Percentiles rank a stretch among this genome's conserved stretches.
Evolutionary conservation across 2,329 filamentous ascomycete species (phyloP).

Genomic region (Basipetospora chlamydospora): DNA sequence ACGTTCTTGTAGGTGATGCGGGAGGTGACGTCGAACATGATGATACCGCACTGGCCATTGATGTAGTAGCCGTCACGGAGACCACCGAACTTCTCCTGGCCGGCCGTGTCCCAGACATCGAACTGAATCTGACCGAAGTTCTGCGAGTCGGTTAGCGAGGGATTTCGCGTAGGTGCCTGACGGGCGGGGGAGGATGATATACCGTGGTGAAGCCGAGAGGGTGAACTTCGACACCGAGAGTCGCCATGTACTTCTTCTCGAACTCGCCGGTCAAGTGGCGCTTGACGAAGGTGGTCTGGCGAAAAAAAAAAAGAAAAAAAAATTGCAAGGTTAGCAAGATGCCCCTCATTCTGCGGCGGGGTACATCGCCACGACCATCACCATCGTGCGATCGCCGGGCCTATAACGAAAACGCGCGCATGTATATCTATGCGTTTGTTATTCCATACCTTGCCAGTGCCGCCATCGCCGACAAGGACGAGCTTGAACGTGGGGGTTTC

Average conservation of each 20-base stretch:
- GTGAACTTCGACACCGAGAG: conserved; percentile 98
- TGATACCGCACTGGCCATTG: conserved; percentile 99
- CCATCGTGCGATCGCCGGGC: too few relatives aligned
- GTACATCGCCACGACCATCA: conserved; percentile 6
- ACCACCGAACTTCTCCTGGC: conserved; percentile 99
- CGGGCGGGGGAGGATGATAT: conserved; percentile 30
- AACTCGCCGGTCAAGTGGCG: conserved; percentile 99
- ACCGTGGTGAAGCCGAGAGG: conserved; percentile 95
- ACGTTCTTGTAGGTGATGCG: conserved; percentile 99
- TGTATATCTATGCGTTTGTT: too few relatives aligned
- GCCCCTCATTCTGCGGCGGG: conserved; percentile 6
- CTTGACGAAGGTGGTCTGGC: conserved; percentile 98
- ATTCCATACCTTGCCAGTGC: conserved; percentile 99
- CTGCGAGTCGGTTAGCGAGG: conserved; percentile 26
- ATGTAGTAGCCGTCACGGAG: conserved; percentile 99
- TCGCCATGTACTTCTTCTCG: conserved; percentile 99
- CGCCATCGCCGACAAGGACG: conserved; percentile 97
- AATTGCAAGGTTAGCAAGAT: conserved; percentile 6
- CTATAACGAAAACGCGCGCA: too few relatives aligned
- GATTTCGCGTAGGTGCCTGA: too few relatives aligned
- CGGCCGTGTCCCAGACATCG: conserved; percentile 98
- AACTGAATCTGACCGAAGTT: conserved; percentile 97
- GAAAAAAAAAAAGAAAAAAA: too few relatives aligned
- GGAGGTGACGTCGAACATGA: conserved; percentile 99
- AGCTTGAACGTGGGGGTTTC: conserved; percentile 88